phyloP scores from a whole-genome alignment of 345 rosid species.

The Eutrema japonicum region DNA sequence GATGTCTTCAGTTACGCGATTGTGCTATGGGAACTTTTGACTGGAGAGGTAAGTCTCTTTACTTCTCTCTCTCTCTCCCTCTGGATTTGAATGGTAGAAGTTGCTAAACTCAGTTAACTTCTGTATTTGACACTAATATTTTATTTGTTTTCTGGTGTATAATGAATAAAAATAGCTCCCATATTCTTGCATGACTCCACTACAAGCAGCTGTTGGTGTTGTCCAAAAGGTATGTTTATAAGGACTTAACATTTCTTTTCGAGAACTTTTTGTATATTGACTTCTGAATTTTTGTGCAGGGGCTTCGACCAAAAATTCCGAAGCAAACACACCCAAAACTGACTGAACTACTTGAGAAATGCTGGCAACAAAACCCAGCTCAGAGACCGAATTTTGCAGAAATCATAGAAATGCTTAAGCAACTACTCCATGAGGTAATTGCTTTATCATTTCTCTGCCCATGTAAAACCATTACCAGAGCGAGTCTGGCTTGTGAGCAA shows the following conservation, averaged over 20 bases:
- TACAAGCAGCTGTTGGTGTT: constrained; percentile 95
- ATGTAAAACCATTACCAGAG: neutral
- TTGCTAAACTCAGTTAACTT: neutral
- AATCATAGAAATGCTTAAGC: constrained; percentile 65
- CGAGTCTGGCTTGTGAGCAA: constrained; percentile 14
- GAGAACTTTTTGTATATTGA: constrained; percentile 3
- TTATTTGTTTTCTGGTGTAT: constrained; percentile 1
- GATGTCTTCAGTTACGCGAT: constrained; percentile 93
- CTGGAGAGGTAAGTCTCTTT: constrained; percentile 71
- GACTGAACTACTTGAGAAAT: constrained; percentile 75
- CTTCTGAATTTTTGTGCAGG: constrained; percentile 43
- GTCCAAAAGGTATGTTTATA: constrained; percentile 73
- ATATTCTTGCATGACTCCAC: constrained; percentile 71
- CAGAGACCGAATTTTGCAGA: constrained; percentile 85
- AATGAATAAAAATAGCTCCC: constrained; percentile 62
- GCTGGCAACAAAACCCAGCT: constrained; percentile 88
- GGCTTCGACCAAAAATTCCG: constrained; percentile 80
- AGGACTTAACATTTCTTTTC: neutral
- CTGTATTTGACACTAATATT: neutral
- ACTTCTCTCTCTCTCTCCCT: neutral
- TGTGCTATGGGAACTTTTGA: constrained; percentile 89
- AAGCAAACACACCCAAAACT: constrained; percentile 74
- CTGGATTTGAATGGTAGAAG: constrained; percentile 2
- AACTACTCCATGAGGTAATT: constrained; percentile 68
- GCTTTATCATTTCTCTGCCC: constrained; percentile 9